Evolutionary conservation across 768 basidiomycete genomes (phyloP).

Genomic region (Tulasnella calospora): DNA sequence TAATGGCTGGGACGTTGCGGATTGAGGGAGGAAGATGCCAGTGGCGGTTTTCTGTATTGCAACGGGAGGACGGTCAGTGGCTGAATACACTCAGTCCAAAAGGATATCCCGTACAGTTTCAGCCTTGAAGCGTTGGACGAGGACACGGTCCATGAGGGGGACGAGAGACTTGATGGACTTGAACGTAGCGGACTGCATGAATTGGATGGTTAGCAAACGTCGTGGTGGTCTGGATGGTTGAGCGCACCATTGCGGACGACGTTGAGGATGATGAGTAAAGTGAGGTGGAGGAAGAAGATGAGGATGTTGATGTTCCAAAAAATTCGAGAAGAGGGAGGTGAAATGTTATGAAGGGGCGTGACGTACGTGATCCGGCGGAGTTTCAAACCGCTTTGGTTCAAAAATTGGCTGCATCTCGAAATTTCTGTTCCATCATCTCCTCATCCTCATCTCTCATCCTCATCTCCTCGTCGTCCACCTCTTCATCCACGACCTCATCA

Average conservation of each 20-base stretch:
- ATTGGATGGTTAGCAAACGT: neutral
- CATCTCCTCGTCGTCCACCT: slow-evolving; percentile 1
- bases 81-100: neutral
- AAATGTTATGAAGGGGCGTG: slow-evolving; percentile 8
- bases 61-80: neutral
- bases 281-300: neutral
- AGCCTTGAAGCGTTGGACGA: slow-evolving; percentile 95
- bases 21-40: slow-evolving; percentile 93
- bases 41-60: slow-evolving; percentile 90
- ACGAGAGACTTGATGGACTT: slow-evolving; percentile 87
- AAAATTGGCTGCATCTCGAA: slow-evolving; percentile 19
- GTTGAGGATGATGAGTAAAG: neutral
- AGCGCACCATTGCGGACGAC: slow-evolving; percentile 25
- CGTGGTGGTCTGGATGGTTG: neutral
- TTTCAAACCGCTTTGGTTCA: neutral
- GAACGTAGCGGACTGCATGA: slow-evolving; percentile 69
- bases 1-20: slow-evolving; percentile 76
- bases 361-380: slow-evolving; percentile 9
- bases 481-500: slow-evolving; percentile 35
- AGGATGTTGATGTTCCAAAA: slow-evolving; percentile 19
- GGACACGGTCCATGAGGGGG: slow-evolving; percentile 91
- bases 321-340: slow-evolving; percentile 24
- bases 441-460: neutral
- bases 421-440: slow-evolving; percentile 4
- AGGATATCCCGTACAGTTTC: slow-evolving; percentile 64